Evolutionary conservation across 768 basidiomycete genomes (phyloP), one percentile per base, ranked within the genome.

Genomic region (Boletus coccyginus): DNA sequence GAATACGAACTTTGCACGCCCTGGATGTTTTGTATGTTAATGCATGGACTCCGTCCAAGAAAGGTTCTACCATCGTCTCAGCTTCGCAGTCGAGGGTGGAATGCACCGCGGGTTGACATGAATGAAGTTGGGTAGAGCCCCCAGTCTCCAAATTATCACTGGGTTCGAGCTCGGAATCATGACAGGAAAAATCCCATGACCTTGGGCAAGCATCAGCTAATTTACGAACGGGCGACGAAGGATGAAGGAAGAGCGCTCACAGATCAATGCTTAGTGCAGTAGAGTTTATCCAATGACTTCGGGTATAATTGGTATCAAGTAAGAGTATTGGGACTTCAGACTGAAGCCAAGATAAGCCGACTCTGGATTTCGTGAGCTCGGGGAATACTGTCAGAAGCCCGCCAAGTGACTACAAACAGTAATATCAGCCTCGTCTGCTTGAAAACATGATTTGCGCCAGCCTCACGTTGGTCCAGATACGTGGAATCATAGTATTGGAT

Each of bases 381-480:
- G 70, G 70, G 17, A 67, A 71, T 21, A 62, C 51, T 7, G 51
- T 61, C 24, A 56, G 9, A 21, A 71, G 59, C 12, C 63, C 63
- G 10, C 49, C 31, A 3, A 59, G 49, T n/a, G 69, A 69, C 70
- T 71, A 42, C 11, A 40, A 33, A 54, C 11, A 46, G 52, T 5
- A 32, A 32, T 19, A 39, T 64, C 33, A 62, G 36, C 36, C 19
- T 49, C 13, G 2, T 7, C 24, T 12, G 9, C 41, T 36, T 16
- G 7, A 46, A 21, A 32, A 31, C 5, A 50, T 5, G 19, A 19
- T 24, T 54, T 29, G 8, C n/a, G 19, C 35, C 17, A 24, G 42
- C 40, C 68, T 71, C 47, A 71, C 70, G 11, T 59, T 64, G 11
- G 67, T 61, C 71, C 70, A 71, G 19, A 66, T 61, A 38, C 71